Base-by-base conservation (phyloP, 768 basidiomycete genomes). In the Punctularia strigosozonata region DNA sequence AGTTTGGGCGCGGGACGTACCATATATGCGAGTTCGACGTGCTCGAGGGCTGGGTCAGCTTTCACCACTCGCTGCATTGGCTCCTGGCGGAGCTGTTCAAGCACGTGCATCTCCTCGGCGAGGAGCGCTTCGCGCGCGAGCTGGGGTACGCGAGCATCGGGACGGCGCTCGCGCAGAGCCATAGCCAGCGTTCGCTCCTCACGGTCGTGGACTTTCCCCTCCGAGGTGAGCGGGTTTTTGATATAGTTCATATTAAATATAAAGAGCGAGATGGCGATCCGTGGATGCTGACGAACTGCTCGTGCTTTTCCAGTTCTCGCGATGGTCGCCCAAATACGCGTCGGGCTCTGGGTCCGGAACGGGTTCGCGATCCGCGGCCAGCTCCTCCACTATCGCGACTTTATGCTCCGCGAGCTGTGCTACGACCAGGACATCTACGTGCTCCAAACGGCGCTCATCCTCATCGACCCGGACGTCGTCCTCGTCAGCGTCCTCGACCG, bases 271-370 rank as follows among this genome's bases (percentile, higher is more conserved):
- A n/a, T n/a, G n/a, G n/a, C n/a, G n/a, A n/a, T n/a, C n/a, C n/a
- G n/a, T n/a, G n/a, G 20, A 8, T 10, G 8, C 8, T 34, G 33
- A 34, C 20, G 15, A 14, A 18, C 4, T 21, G 23, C 15, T 30
- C 15, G 28, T 30, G 8, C 19, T 8, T 19, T 10, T 7, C 18
- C 39, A 91, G 89, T 88, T 5, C 65, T 91, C 20, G 74, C 80
- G 1, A 89, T 92, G 80, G 80, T 94, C 32, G 90, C 92, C 0
- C 95, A 98, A 55, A 89, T 97, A 37, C 77, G 91, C 19, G 84
- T 88, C 0, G 91, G 91, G 0, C 69, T 98, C 4, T 99, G 95
- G 95, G 92, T 95, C 6, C 83, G 94, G 39, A 99, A 99, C 49
- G 95, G 95, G 3, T 87, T 91, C 51, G 84, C 84, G 13, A 92